These are phyloP conservation scores for Elongisporangium anandrum DNA, from an alignment of 352 stramenopile genomes.

Conservation along the genomic window DNA sequence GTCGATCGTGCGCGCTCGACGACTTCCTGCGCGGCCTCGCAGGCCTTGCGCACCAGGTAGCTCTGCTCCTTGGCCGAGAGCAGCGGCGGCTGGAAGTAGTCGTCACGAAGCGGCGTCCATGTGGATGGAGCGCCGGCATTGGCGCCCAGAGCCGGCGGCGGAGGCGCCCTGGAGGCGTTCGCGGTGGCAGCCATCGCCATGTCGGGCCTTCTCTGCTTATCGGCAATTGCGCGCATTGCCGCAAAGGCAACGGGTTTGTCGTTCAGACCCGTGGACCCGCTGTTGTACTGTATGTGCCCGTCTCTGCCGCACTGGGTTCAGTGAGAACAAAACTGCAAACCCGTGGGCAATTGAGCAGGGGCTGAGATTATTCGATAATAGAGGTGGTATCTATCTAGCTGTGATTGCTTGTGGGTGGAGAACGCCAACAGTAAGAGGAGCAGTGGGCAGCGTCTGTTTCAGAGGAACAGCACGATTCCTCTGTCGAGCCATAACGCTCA, in stretches of 20 bases:
- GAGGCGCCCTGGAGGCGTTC: neutral
- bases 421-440: neutral
- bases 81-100: constrained; percentile 70
- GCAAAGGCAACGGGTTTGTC: neutral
- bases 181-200: neutral
- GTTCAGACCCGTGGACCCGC: neutral
- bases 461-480: neutral
- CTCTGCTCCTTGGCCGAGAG: constrained; percentile 58
- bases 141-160: constrained; percentile 3
- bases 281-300: neutral
- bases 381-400: neutral
- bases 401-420: neutral
- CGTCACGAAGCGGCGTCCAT: constrained; percentile 71
- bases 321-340: neutral
- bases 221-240: neutral
- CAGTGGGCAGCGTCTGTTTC: neutral
- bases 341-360: neutral
- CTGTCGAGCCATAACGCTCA: neutral
- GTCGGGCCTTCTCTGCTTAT: neutral
- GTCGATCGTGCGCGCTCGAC: constrained; percentile 62
- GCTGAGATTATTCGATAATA: neutral
- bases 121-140: constrained; percentile 8
- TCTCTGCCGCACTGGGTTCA: neutral
- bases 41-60: constrained; percentile 80
- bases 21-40: constrained; percentile 72